A percentile compares a stretch with the other conserved stretches of the same genome.
Conservation (phyloP, 2,329 filamentous ascomycete species). For the Teratosphaeria destructans region DNA sequence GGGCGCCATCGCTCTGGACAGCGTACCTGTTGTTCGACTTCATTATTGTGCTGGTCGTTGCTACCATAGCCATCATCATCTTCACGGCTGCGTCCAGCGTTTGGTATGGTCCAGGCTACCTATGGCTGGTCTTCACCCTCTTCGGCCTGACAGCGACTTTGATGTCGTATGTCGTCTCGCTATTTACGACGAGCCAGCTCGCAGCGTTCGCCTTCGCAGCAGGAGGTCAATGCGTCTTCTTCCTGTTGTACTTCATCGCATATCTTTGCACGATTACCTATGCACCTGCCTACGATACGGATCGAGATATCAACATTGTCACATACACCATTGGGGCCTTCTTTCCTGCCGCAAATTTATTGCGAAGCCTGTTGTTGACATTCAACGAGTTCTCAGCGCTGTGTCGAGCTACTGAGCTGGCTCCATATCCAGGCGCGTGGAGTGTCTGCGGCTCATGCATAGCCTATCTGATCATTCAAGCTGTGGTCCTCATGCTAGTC, state of each 20-base stretch:
- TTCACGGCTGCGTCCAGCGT: slow-evolving; percentile 54
- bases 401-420: slow-evolving; percentile 54
- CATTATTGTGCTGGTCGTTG: slow-evolving; percentile 56
- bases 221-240: slow-evolving; percentile 54
- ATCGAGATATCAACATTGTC: slow-evolving; percentile 54
- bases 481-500: slow-evolving; percentile 57
- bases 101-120: slow-evolving; percentile 71
- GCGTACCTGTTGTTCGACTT: slow-evolving; percentile 73
- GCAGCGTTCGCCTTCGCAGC: slow-evolving; percentile 77
- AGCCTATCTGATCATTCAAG: slow-evolving; percentile 68
- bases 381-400: slow-evolving; percentile 77
- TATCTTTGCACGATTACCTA: slow-evolving; percentile 52
- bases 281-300: slow-evolving; percentile 57
- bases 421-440: slow-evolving; percentile 59
- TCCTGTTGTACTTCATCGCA: slow-evolving; percentile 39
- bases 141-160: slow-evolving; percentile 72
- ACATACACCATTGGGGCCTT: slow-evolving; percentile 67
- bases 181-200: slow-evolving; percentile 69
- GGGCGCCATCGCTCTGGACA: slow-evolving; percentile 71
- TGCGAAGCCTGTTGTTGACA: slow-evolving; percentile 63
- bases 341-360: slow-evolving; percentile 65
- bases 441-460: slow-evolving; percentile 74
- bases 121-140: slow-evolving; percentile 70
- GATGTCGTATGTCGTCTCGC: slow-evolving; percentile 69
- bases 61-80: slow-evolving; percentile 56